Evolutionary conservation across 2,329 filamentous ascomycete species (phyloP), one percentile per base, ranked within the genome.

Genomic region (Colletotrichum spaethianum): DNA sequence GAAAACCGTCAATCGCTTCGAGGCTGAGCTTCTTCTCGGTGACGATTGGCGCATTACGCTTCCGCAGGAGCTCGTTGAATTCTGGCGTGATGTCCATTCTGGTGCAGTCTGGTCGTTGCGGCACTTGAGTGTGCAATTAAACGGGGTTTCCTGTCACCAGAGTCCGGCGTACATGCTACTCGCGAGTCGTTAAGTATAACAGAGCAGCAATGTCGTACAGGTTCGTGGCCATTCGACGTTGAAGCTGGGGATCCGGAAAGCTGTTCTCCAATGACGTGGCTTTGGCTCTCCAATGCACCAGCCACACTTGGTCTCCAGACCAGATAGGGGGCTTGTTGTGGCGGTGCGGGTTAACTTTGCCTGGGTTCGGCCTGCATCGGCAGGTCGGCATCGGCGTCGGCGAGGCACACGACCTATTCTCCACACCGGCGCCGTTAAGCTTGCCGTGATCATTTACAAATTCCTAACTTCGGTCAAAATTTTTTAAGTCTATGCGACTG

Each of bases 1-100:
- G 86, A 80, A 98, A 99, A 77, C 93, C 93, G 80, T 98, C 94
- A 62, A 96, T 88, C 76, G 83, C 87, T 75, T 88, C 84, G 60
- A 86, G 77, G 68, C 80, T 84, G 74, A 86, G 86, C 74, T 79
- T 77, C 56, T 77, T 78, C 46, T 73, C 76, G 64, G 78, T 83
- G 16, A 88, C 86, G 9, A 86, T 83, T 36, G 84, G 83, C 55
- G 88, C 87, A 81, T 89, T 83, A 73, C 89, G 89, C 76, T 87
- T 83, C 77, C 88, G 87, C 31, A 96, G 87, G 57, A 93, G 86
- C 80, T 91, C 86, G 80, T 94, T 91, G 83, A 96, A 92, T 55
- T 87, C 80, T 46, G 90, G 84, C 11, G 93, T 94, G 72, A 95
- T 86, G 80, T 95, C 88, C 74, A 85, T 82, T 86, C 90, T 89